A percentile compares a stretch with the other conserved stretches of the same genome.
phyloP scores from a whole-genome alignment of 1,284 basidiomycete genomes.

The Marasmius sp. region DNA sequence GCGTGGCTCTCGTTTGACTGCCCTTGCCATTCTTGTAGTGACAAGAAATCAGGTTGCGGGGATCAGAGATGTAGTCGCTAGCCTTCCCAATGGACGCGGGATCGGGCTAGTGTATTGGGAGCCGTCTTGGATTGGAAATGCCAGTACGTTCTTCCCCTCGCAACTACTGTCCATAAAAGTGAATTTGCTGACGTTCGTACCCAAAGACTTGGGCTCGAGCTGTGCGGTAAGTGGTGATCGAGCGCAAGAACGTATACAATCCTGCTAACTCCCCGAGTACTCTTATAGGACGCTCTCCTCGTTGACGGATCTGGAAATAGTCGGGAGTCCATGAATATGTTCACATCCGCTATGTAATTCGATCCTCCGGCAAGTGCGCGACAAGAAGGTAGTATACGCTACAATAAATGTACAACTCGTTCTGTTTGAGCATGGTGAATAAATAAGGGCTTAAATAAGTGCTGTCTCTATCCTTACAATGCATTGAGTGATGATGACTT shows the following conservation, averaged over 20 bases:
- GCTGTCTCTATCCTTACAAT: neutral
- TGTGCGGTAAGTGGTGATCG: constrained; percentile 45
- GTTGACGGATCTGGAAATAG: constrained; percentile 38
- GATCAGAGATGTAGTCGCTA: constrained; percentile 47
- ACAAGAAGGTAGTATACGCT: neutral
- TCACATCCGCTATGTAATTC: constrained; percentile 31
- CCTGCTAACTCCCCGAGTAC: neutral
- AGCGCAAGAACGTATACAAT: neutral
- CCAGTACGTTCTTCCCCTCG: constrained; percentile 21
- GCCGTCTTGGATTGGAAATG: constrained; percentile 63
- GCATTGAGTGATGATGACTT: neutral
- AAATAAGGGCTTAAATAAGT: neutral
- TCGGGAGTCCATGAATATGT: constrained; percentile 35
- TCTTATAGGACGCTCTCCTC: constrained; percentile 32
- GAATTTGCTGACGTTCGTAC: neutral
- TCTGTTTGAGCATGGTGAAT: neutral
- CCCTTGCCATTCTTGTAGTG: too few species aligned
- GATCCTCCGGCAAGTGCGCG: neutral
- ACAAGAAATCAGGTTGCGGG: constrained; percentile 24
- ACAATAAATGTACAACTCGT: neutral
- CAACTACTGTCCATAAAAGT: neutral
- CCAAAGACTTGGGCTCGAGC: constrained; percentile 42
- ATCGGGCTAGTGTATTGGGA: constrained; percentile 59
- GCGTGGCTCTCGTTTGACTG: neutral
- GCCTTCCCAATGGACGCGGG: constrained; percentile 47